Base-by-base conservation (phyloP, 2,329 filamentous ascomycete species). In the Ophiocordyceps camponoti-leonardi region DNA sequence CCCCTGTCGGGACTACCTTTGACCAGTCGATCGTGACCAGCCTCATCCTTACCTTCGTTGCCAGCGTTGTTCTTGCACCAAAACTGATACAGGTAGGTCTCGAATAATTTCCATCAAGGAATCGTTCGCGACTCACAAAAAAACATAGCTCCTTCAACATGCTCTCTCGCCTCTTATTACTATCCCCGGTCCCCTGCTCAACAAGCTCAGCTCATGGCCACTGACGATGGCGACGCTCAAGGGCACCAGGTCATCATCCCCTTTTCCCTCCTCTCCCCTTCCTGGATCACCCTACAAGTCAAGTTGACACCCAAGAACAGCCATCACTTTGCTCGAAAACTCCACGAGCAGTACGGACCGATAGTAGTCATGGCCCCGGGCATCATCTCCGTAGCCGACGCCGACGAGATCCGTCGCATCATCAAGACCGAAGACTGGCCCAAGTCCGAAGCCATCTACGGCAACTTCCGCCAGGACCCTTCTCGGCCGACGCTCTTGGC, bases 371-470 rank as follows among this genome's bases (percentile, higher is more conserved):
- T 44, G 11, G 43, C 43, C 13, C 43, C 43, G 14, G n/a, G 23
- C n/a, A 44, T 44, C 16, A 19, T 44, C 23, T 20, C 43, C n/a
- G 33, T 44, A 2, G 35, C 43, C 6, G 43, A 44, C 6, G 11
- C 43, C 10, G 37, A 30, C 35, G 43, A 44, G 35, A 44, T 44
- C 43, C n/a, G 18, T 4, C 43, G 43, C 35, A 40, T 44, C 11
- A 44, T 44, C 37, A 14, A 19, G 23, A 31, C 35, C 18, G 22
- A 44, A 16, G 43, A 44, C 23, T 44, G 43, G 43, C 16, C 35
- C 22, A 44, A 44, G 35, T 44, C 43, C n/a, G 22, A 44, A 10
- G 43, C 43, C 35, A 44, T 44, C 16, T 44, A 44, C 26, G 43
- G 43, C 11, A 44, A 44, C 37, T 44, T 44, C 35, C 22, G 43